phyloP scores from a whole-genome alignment of 495 filamentous ascomycete genomes.

The Lasiosphaeria hispida region DNA sequence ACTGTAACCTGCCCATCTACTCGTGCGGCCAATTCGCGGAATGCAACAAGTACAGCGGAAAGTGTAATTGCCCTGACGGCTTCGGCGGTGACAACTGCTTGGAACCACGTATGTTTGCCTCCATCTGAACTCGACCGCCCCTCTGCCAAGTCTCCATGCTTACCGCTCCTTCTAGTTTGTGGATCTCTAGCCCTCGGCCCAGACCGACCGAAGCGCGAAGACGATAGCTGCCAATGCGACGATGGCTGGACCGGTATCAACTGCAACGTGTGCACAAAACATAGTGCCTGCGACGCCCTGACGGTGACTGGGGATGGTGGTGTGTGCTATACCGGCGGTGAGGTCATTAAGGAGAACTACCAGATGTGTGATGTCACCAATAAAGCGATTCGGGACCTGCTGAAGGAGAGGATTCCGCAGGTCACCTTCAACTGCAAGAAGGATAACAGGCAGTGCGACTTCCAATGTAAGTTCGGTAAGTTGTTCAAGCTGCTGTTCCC shows the following conservation, averaged over 20 bases:
- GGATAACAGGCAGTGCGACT: constrained; percentile 74
- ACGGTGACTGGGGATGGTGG: constrained; percentile 76
- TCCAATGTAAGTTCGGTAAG: constrained; percentile 67
- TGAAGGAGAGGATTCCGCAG: constrained; percentile 80
- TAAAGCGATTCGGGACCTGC: constrained; percentile 78
- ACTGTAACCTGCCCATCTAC: constrained; percentile 92
- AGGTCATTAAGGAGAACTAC: constrained; percentile 89
- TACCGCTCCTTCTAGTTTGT: constrained; percentile 55
- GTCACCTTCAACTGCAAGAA: constrained; percentile 89
- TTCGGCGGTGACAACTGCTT: constrained; percentile 93
- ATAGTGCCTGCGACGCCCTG: constrained; percentile 79
- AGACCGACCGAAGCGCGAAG: constrained; percentile 67
- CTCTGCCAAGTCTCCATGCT: constrained; percentile 1
- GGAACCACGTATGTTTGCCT: constrained; percentile 56
- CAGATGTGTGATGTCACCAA: constrained; percentile 99
- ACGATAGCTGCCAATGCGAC: constrained; percentile 74
- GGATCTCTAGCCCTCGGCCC: constrained; percentile 79
- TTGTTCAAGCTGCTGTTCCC: background rate
- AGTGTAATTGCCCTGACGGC: constrained; percentile 86
- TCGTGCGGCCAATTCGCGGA: constrained; percentile 82
- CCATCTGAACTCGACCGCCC: background rate
- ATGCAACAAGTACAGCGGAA: constrained; percentile 83
- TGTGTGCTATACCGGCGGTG: constrained; percentile 86
- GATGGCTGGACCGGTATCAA: constrained; percentile 98
- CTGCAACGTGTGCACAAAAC: constrained; percentile 88